Percentiles rank a stretch among this genome's conserved stretches.
Evolutionary conservation across 2,329 filamentous ascomycete species (phyloP).

Genomic region (Aspergillus uvarum): DNA sequence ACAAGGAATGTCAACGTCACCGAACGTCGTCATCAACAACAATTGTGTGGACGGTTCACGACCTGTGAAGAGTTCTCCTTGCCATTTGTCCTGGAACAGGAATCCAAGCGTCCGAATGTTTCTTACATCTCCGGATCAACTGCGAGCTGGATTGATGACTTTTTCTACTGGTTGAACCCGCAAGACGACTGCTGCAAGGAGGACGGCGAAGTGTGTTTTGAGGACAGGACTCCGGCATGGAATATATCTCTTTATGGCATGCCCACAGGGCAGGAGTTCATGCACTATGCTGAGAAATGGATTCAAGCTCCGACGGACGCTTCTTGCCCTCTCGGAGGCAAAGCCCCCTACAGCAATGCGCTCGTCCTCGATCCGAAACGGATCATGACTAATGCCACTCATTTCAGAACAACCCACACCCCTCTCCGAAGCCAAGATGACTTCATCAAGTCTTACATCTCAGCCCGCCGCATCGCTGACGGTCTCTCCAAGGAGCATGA

Average conservation of each 20-base stretch:
- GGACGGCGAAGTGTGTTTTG: slow-evolving; percentile 72
- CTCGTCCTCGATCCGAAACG: slow-evolving; percentile 71
- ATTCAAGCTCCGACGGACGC: slow-evolving; percentile 75
- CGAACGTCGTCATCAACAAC: slow-evolving; percentile 70
- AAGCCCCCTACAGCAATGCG: slow-evolving; percentile 81
- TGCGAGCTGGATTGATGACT: slow-evolving; percentile 96
- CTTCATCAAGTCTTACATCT: slow-evolving; percentile 86
- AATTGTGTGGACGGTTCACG: slow-evolving; percentile 87
- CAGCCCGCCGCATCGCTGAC: slow-evolving; percentile 81
- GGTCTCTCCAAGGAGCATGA: slow-evolving; percentile 70
- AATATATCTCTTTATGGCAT: slow-evolving; percentile 87
- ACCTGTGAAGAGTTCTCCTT: slow-evolving; percentile 82
- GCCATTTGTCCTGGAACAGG: slow-evolving; percentile 87
- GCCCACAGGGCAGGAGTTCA: slow-evolving; percentile 90
- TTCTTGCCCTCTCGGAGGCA: slow-evolving; percentile 82
- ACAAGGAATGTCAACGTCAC: slow-evolving; percentile 79
- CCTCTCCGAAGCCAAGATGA: slow-evolving; percentile 84
- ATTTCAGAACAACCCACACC: slow-evolving; percentile 89
- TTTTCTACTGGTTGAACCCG: slow-evolving; percentile 94
- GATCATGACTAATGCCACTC: slow-evolving; percentile 72
- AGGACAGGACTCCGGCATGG: slow-evolving; percentile 74
- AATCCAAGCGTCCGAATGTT: slow-evolving; percentile 82
- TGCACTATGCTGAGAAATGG: slow-evolving; percentile 82
- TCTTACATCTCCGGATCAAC: slow-evolving; percentile 87
- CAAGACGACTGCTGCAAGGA: slow-evolving; percentile 75